These are phyloP conservation scores for Cocos nucifera DNA, from an alignment of 176 grass and related monocot species.

Conservation along the genomic window DNA sequence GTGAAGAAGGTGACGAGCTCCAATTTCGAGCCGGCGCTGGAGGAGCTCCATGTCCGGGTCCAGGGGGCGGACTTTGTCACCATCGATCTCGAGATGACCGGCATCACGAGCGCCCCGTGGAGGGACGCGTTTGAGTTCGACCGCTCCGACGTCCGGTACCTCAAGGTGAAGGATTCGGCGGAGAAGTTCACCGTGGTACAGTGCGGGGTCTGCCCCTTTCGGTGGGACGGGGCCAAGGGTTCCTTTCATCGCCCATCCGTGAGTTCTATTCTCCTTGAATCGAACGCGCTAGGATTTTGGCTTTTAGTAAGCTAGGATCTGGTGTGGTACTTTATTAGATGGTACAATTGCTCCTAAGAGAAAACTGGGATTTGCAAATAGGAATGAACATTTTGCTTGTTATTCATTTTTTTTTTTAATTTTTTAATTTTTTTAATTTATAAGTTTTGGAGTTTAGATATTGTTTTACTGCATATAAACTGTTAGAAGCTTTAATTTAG, in stretches of 20 bases:
- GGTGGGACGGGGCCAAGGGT: conserved; percentile 50
- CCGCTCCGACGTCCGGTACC: conserved; percentile 67
- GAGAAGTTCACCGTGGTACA: conserved; percentile 62
- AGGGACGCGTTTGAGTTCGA: conserved; percentile 76
- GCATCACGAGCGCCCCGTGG: conserved; percentile 70
- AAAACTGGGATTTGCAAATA: no score
- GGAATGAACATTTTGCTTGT: no score
- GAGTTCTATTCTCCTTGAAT: not conserved
- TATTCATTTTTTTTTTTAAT: no score
- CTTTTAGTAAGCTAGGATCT: not conserved
- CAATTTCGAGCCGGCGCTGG: conserved; percentile 51
- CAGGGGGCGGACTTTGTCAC: conserved; percentile 64
- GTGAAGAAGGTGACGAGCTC: conserved; percentile 69
- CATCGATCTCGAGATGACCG: conserved; percentile 89
- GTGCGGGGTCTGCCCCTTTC: conserved; percentile 87
- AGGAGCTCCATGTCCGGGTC: conserved; percentile 43
- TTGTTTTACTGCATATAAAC: no score
- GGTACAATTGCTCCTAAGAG: no score
- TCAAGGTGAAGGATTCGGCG: conserved; percentile 73
- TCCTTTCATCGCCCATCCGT: conserved; percentile 72
- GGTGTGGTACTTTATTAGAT: no score
- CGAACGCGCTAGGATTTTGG: not conserved
- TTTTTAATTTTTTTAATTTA: no score
- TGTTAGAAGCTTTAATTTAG: no score
- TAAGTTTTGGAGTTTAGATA: no score